Base-by-base conservation (phyloP, 179 eudicot genomes). In the Dionaea muscipula region DNA sequence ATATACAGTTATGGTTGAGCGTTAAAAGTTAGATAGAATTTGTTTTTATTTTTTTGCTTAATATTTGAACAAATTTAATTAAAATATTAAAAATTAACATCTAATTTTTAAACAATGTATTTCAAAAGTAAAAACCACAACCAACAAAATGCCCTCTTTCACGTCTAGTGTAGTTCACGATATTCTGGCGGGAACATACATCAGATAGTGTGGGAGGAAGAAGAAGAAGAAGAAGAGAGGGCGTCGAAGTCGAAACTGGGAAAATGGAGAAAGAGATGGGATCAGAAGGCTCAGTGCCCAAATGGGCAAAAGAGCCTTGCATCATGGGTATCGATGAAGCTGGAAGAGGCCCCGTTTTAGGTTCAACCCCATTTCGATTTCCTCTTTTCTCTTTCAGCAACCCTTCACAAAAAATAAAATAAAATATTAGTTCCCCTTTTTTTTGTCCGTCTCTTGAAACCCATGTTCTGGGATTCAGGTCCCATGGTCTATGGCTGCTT, bases 251-350 rank as follows among this genome's bases (percentile, higher is more conserved):
- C n/a, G n/a, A n/a, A n/a, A n/a, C n/a, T n/a, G n/a, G n/a, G n/a
- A n/a, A n/a, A 60, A 37, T 21, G 21, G 46, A 51, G 55, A 66
- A 10, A 43, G 59, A 47, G 36, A 75, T 68, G 79, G 78, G 65
- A 28, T 59, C 78, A 22, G 81, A 74, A 26, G 66, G 48, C 23
- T 21, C 25, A 53, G 7, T 70, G 17, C 84, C 83, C n/a, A 68
- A 73, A 58, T 86, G 97, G 97, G 94, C 87, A 47, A 66, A 72
- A 17, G 70, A 76, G 64, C 87, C 94, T 40, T 90, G 95, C 72
- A 80, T 90, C 7, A 81, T 90, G 94, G 97, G 97, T 43, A 90
- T 90, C 62, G 97, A 90, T 57, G 97, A 90, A 78, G 97, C 97
- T 68, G 97, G 97, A 28, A 81, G 97, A 47, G 97, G 97, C 63